Conservation (phyloP, 768 basidiomycete species). For the Tephrocybe sp. region DNA sequence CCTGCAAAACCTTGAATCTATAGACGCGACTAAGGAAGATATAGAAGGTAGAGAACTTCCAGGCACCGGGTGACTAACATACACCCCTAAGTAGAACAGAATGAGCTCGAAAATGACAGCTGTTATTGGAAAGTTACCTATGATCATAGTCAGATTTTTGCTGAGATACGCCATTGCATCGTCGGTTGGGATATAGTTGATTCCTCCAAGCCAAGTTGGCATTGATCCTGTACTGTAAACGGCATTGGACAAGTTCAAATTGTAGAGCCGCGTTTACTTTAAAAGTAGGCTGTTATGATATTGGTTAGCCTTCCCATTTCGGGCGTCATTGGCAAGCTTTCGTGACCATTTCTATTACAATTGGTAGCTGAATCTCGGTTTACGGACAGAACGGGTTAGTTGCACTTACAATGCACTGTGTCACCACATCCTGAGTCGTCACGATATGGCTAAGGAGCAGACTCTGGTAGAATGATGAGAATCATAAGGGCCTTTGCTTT, state of each 20-base stretch:
- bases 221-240: slow-evolving; percentile 45
- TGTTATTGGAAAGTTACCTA: slow-evolving; percentile 33
- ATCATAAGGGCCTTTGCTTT: slow-evolving; percentile 18
- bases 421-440: slow-evolving; percentile 48
- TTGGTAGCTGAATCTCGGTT: not conserved
- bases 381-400: not conserved
- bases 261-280: slow-evolving; percentile 36
- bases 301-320: slow-evolving; percentile 31
- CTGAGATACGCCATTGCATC: slow-evolving; percentile 34
- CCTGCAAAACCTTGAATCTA: slow-evolving; percentile 47
- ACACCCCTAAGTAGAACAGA: slow-evolving; percentile 23
- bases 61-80: slow-evolving; percentile 23
- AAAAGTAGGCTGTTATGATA: slow-evolving; percentile 63
- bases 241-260: not conserved
- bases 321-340: slow-evolving; percentile 19
- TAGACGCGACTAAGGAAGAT: slow-evolving; percentile 46
- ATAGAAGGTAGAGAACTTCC: slow-evolving; percentile 24
- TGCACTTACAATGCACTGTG: slow-evolving; percentile 58
- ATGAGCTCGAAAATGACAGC: not conserved
- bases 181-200: slow-evolving; percentile 49
- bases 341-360: slow-evolving; percentile 22
- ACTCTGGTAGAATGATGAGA: slow-evolving; percentile 28
- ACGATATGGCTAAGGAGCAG: slow-evolving; percentile 24
- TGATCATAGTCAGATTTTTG: slow-evolving; percentile 51
- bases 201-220: slow-evolving; percentile 65